Evolutionary conservation across 108 stramenopile species (phyloP).

Genomic region (Pseudonitzschia delicatissima): DNA sequence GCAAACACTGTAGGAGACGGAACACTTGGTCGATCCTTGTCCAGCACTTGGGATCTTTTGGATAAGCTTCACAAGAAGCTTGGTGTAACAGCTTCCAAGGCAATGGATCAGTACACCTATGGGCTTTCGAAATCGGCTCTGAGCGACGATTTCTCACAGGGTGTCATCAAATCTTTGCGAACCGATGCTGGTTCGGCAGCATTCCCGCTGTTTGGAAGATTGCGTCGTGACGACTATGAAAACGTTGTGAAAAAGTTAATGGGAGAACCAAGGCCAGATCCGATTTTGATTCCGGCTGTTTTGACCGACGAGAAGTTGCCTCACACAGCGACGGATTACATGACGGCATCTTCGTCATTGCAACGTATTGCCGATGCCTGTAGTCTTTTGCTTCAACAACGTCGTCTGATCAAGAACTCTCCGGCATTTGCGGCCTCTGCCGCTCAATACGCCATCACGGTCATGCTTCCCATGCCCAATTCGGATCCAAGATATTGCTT

Average conservation of each 20-base stretch:
- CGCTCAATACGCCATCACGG: conserved; percentile 91
- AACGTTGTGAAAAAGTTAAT: conserved; percentile 84
- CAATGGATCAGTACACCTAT: conserved; percentile 76
- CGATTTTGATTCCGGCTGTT: conserved; percentile 94
- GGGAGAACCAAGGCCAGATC: conserved; percentile 88
- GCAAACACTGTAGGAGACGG: conserved; percentile 62
- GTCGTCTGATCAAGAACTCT: conserved; percentile 92
- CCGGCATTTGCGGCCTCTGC: conserved; percentile 94
- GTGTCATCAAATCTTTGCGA: conserved; percentile 55
- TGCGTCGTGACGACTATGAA: conserved; percentile 90
- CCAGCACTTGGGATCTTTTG: conserved; percentile 78
- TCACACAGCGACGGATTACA: conserved; percentile 80
- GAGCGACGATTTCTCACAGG: conserved; percentile 70
- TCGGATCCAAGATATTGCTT: conserved; percentile 88
- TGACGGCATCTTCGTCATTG: conserved; percentile 84
- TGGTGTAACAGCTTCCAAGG: conserved; percentile 72
- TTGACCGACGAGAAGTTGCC: conserved; percentile 90
- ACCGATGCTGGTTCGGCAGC: conserved; percentile 77
- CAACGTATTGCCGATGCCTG: conserved; percentile 91
- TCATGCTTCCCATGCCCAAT: conserved; percentile 92
- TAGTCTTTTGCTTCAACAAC: conserved; percentile 93
- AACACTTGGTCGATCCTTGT: conserved; percentile 63
- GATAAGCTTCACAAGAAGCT: conserved; percentile 76
- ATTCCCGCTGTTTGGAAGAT: conserved; percentile 89
- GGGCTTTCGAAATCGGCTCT: conserved; percentile 49